Evolutionary conservation across 345 rosid genomes (phyloP).

Genomic region (Lagerstroemia speciosa): DNA sequence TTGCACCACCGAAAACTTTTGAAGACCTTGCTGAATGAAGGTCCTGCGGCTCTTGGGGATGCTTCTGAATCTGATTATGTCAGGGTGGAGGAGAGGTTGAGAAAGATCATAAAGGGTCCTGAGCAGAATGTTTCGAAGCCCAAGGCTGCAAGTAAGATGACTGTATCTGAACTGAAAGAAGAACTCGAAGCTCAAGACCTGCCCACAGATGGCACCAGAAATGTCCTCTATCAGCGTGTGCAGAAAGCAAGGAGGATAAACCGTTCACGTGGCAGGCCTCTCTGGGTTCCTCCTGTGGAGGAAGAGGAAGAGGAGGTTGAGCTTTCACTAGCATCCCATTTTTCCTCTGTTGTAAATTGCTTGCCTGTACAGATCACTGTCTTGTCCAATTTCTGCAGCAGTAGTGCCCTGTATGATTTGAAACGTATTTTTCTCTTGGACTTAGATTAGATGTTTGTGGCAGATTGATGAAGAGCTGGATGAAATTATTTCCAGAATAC

Average conservation of each 20-base stretch:
- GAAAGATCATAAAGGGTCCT: constrained; percentile 72
- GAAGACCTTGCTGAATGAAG: constrained; percentile 64
- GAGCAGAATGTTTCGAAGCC: constrained; percentile 74
- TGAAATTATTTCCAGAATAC: constrained; percentile 70
- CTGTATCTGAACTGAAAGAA: constrained; percentile 84
- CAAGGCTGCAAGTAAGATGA: constrained; percentile 98
- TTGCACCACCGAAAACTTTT: constrained; percentile 63
- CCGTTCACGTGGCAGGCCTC: constrained; percentile 94
- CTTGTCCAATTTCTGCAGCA: neutral
- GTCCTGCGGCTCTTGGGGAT: constrained; percentile 62
- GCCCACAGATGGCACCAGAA: constrained; percentile 94
- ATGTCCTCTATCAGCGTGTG: constrained; percentile 96
- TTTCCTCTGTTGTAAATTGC: constrained; percentile 3
- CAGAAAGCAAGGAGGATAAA: constrained; percentile 97
- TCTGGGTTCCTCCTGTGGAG: constrained; percentile 96
- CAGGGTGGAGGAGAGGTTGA: constrained; percentile 66
- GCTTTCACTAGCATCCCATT: constrained; percentile 1
- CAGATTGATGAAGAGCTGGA: constrained; percentile 89
- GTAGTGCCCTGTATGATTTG: neutral
- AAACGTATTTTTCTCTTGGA: neutral
- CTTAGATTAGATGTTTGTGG: constrained; percentile 2
- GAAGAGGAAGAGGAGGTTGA: constrained; percentile 92
- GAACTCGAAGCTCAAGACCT: constrained; percentile 94
- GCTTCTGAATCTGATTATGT: constrained; percentile 72
- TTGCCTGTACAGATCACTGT: neutral